Evolutionary conservation across 169 alveolate genomes (phyloP), one percentile per base, ranked within the genome.

Genomic region (Cystoisospora suis): DNA sequence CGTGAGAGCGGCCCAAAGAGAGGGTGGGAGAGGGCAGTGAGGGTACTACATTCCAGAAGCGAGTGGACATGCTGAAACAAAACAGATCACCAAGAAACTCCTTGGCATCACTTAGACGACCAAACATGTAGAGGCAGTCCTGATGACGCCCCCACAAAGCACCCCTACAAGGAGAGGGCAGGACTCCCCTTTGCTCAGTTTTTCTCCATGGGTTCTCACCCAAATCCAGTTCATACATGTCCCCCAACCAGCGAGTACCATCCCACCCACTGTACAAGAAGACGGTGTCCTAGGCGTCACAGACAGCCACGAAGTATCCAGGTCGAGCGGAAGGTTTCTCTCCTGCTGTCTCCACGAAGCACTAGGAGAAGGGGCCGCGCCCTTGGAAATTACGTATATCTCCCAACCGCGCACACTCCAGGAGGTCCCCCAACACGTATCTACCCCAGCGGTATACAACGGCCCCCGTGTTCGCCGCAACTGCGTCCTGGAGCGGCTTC

Each of bases 251-350:
- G 34, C 94, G 87, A 2, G 92, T 77, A 65, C 98, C 98, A 87
- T 97, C 98, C 89, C 95, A 97, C 59, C 98, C 98, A 23, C 98
- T 97, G 86, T 95, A 96, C n/a, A 96, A 87, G 17, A 93, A 80
- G 29, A 96, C 81, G 38, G 91, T 90, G 46, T 88, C 92, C 29
- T 95, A 92, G 44, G 79, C 2, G 0, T 81, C 91, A 2, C 91
- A 92, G 2, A 95, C 96, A 3, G 91, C 91, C 0, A 86, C 61
- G 44, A 87, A 85, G 77, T 45, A 87, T 53, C 91, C 91, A 38
- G 72, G 72, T 5, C 91, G 86, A 32, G 91, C 86, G 27, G 91
- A 87, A 29, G 91, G 91, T 89, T 88, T 88, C 87, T 69, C 46
- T 38, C 93, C 92, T 90, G 90, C 46, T 38, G 80, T 85, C 40